phyloP scores from a whole-genome alignment of 2,329 filamentous ascomycete genomes.

The Drechslera avenae region DNA sequence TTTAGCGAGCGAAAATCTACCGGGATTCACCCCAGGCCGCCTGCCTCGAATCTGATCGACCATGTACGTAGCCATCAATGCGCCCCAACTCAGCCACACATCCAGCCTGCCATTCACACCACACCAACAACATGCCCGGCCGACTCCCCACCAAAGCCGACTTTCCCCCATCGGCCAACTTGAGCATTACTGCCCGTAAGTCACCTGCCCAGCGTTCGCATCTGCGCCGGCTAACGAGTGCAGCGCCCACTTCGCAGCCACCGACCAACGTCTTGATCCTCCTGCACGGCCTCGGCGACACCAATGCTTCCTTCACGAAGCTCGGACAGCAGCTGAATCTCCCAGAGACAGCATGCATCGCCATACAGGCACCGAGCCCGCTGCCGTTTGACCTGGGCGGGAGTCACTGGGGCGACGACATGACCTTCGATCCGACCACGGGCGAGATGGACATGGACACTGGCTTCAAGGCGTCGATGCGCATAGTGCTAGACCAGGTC shows the following conservation, averaged over 20 bases:
- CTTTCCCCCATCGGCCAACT: constrained; percentile 49
- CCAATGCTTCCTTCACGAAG: constrained; percentile 67
- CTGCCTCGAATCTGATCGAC: background rate
- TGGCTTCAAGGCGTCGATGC: constrained; percentile 54
- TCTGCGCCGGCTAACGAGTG: constrained; percentile 20
- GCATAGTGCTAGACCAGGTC: constrained; percentile 52
- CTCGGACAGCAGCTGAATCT: constrained; percentile 73
- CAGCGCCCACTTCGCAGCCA: constrained; percentile 56
- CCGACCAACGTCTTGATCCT: constrained; percentile 78
- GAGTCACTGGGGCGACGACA: constrained; percentile 67
- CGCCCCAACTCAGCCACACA: constrained; percentile 15
- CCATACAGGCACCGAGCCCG: constrained; percentile 71
- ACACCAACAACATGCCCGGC: constrained; percentile 46
- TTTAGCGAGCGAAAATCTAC: constrained; percentile 27
- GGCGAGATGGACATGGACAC: constrained; percentile 61
- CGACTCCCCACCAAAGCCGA: constrained; percentile 52
- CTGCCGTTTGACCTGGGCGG: constrained; percentile 72
- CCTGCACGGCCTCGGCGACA: constrained; percentile 84
- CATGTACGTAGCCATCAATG: constrained; percentile 14
- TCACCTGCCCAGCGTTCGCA: background rate
- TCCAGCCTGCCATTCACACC: constrained; percentile 1
- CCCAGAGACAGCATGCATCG: constrained; percentile 76
- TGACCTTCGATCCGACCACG: constrained; percentile 59
- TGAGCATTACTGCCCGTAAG: constrained; percentile 55
- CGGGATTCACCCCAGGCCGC: constrained; percentile 7